A percentile compares a stretch with the other conserved stretches of the same genome.
Conservation (phyloP, 2,329 filamentous ascomycete species). For the Neopestalotiopsis clavispora region DNA sequence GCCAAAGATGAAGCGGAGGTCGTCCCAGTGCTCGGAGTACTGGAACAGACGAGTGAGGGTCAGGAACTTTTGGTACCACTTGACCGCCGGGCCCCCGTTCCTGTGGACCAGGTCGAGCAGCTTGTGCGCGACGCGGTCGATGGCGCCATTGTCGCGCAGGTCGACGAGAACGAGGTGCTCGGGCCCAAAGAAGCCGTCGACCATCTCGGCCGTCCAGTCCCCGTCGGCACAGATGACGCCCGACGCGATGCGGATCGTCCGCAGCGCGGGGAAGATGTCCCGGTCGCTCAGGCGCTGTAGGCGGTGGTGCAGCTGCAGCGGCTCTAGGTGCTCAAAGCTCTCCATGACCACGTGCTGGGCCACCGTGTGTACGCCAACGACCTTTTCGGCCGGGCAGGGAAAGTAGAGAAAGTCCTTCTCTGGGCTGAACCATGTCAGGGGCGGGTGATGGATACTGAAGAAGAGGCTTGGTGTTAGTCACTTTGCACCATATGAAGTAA, state of each 20-base stretch:
- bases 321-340: neutral
- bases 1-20: neutral
- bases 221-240: neutral
- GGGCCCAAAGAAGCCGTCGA: neutral
- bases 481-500: neutral
- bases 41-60: neutral
- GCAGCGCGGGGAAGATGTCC: neutral
- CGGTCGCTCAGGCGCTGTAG: neutral
- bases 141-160: neutral
- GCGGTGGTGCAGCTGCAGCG: neutral
- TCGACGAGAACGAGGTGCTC: neutral
- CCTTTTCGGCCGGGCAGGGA: neutral
- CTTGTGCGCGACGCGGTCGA: neutral
- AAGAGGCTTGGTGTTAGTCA: neutral
- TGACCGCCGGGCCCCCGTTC: neutral
- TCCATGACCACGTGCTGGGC: conserved; percentile 4
- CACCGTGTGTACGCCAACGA: neutral
- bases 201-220: neutral
- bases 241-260: neutral
- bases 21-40: neutral
- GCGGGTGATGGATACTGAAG: neutral
- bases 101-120: neutral
- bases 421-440: neutral
- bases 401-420: neutral
- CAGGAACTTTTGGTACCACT: neutral